A percentile compares a stretch with the other conserved stretches of the same genome.
Evolutionary conservation across 495 filamentous ascomycete species (phyloP).

Genomic region (Durotheca rogersii): DNA sequence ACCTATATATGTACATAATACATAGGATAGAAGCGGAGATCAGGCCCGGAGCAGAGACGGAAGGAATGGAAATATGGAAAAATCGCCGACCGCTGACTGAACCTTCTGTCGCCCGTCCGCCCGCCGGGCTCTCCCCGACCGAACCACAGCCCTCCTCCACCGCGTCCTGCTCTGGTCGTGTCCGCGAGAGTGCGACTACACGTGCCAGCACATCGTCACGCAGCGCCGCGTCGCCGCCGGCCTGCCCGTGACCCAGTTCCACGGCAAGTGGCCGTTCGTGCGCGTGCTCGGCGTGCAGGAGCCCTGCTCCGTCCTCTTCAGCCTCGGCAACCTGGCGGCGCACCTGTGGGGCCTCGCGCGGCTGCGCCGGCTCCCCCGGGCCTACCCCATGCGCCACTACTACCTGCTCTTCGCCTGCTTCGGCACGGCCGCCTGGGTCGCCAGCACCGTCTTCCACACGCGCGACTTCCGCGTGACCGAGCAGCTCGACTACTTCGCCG

Average conservation of each 20-base stretch:
- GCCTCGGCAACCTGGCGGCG: conserved; percentile 82
- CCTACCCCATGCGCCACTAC: conserved; percentile 75
- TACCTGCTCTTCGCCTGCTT: conserved; percentile 81
- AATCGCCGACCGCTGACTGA: conserved; percentile 13
- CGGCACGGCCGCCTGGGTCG: conserved; percentile 79
- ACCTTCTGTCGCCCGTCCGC: too few relatives aligned
- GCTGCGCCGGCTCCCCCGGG: conserved; percentile 66
- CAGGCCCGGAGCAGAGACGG: too few relatives aligned
- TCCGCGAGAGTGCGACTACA: conserved; percentile 93
- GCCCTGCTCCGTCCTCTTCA: conserved; percentile 90
- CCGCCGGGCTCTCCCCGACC: too few relatives aligned
- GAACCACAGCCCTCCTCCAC: conserved; percentile 64
- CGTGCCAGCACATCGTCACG: conserved; percentile 94
- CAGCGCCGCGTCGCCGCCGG: conserved; percentile 64
- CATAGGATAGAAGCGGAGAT: too few relatives aligned
- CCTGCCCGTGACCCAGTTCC: conserved; percentile 80
- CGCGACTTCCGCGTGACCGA: conserved; percentile 85
- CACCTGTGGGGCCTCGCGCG: conserved; percentile 76
- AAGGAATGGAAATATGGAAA: too few relatives aligned
- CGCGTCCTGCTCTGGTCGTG: conserved; percentile 78
- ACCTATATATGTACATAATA: too few relatives aligned
- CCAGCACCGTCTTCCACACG: conserved; percentile 87
- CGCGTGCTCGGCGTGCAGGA: conserved; percentile 92
- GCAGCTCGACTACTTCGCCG: conserved; percentile 93
- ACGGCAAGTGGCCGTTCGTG: conserved; percentile 99